Percentiles rank a stretch among this genome's conserved stretches.
Evolutionary conservation across 2,329 filamentous ascomycete genomes (phyloP).

Genomic region (Passalora sequoiae): DNA sequence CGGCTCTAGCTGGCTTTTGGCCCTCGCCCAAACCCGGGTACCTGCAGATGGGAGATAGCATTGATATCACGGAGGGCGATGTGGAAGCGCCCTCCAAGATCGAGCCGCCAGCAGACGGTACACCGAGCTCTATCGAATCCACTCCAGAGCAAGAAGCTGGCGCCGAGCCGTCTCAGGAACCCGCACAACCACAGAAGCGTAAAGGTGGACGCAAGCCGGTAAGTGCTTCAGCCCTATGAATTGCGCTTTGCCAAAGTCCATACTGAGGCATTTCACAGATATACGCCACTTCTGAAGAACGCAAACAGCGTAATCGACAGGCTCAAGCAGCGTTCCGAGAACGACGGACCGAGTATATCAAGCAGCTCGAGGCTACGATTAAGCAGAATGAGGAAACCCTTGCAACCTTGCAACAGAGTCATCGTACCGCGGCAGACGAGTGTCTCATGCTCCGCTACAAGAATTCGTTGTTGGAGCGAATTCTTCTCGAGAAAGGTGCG

Average conservation of each 20-base stretch:
- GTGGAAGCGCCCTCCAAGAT: constrained; percentile 45
- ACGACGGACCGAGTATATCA: constrained; percentile 96
- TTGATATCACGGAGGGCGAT: constrained; percentile 32
- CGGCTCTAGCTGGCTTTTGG: constrained; percentile 28
- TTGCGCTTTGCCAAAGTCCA: constrained; percentile 21
- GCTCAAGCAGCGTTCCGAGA: constrained; percentile 96
- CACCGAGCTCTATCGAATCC: constrained; percentile 46
- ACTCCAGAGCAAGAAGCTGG: constrained; percentile 44
- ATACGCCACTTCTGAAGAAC: constrained; percentile 96
- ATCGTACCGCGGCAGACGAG: constrained; percentile 90
- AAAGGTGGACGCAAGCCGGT: constrained; percentile 98
- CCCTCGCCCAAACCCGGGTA: constrained; percentile 34
- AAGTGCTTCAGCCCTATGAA: constrained; percentile 42
- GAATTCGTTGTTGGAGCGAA: constrained; percentile 91
- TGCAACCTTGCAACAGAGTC: constrained; percentile 86
- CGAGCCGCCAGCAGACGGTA: constrained; percentile 41
- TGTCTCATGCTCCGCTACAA: constrained; percentile 98
- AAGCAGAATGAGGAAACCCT: constrained; percentile 93
- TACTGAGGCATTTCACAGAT: constrained; percentile 57
- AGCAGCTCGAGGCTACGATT: constrained; percentile 95
- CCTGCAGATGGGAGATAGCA: constrained; percentile 50
- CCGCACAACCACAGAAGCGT: constrained; percentile 66
- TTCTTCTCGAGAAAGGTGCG: constrained; percentile 89
- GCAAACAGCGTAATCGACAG: constrained; percentile 95
- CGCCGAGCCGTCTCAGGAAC: constrained; percentile 40